phyloP scores from a whole-genome alignment of 2,329 filamentous ascomycete genomes.

The Arthrobotrys iridis region DNA sequence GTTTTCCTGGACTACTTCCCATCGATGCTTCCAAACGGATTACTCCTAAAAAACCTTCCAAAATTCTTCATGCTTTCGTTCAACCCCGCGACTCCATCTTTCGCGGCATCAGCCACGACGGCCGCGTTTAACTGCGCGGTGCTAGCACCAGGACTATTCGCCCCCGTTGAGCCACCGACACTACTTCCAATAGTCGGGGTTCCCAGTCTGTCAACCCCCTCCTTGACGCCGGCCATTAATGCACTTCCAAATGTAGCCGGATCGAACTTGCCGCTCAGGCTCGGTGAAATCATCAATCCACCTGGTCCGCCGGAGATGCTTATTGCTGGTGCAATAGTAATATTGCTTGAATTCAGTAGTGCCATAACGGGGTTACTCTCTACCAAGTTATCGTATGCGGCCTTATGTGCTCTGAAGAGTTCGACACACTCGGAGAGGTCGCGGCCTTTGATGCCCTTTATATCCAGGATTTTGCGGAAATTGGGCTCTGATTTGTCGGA shows the following conservation, averaged over 20 bases:
- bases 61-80: constrained; percentile 54
- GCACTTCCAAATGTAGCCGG: constrained; percentile 40
- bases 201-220: constrained; percentile 50
- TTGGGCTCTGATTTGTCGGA: constrained; percentile 92
- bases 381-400: constrained; percentile 65
- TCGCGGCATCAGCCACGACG: constrained; percentile 36
- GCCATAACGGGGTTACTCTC: constrained; percentile 56
- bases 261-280: constrained; percentile 41
- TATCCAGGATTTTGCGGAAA: constrained; percentile 93
- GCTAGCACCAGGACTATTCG: constrained; percentile 41
- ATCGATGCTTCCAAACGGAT: constrained; percentile 48
- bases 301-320: constrained; percentile 11
- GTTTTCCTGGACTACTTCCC: constrained; percentile 26
- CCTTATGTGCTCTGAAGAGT: constrained; percentile 82
- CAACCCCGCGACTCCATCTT: constrained; percentile 50
- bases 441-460: constrained; percentile 87
- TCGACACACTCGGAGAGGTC: constrained; percentile 87
- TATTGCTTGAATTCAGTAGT: constrained; percentile 34
- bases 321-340: not conserved
- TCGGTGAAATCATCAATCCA: constrained; percentile 33
- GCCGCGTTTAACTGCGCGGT: constrained; percentile 27
- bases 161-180: constrained; percentile 11
- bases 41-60: constrained; percentile 49
- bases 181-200: constrained; percentile 22
- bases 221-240: constrained; percentile 46